phyloP scores from a whole-genome alignment of 2,329 filamentous ascomycete genomes.

The Daldinia sp. region DNA sequence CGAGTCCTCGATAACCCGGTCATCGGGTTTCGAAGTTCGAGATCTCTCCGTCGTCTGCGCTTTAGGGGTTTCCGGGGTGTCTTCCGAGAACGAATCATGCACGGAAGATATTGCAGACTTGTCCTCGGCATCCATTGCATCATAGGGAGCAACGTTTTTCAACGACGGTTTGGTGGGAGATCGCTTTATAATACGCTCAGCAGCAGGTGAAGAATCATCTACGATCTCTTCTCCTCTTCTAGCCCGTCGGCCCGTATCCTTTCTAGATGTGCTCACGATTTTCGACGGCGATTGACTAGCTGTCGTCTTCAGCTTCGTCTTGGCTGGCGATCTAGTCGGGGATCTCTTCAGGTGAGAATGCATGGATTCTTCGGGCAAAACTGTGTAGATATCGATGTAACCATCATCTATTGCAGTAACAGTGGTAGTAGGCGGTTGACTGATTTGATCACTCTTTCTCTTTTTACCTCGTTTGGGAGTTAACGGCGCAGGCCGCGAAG shows the following conservation, averaged over 20 bases:
- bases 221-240: conserved; percentile 23
- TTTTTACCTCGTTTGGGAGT: conserved; percentile 60
- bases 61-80: conserved; percentile 36
- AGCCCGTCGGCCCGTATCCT: conserved; percentile 19
- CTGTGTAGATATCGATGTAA: conserved; percentile 67
- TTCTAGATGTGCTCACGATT: conserved; percentile 13
- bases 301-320: conserved; percentile 45
- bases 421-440: conserved; percentile 45
- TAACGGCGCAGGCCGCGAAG: conserved; percentile 54
- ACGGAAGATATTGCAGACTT: conserved; percentile 23
- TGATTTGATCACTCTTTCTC: conserved; percentile 64
- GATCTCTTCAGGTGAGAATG: conserved; percentile 53
- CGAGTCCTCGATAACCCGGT: conserved; percentile 65
- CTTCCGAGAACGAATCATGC: conserved; percentile 38
- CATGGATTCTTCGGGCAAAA: conserved; percentile 50
- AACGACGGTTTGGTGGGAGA: conserved; percentile 46
- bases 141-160: conserved; percentile 36
- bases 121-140: conserved; percentile 17
- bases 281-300: conserved; percentile 41
- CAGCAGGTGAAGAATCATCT: conserved; percentile 26
- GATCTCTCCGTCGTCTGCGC: conserved; percentile 41
- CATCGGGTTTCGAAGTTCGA: conserved; percentile 46
- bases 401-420: conserved; percentile 57
- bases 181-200: conserved; percentile 34
- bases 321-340: conserved; percentile 54